A percentile compares a stretch with the other conserved stretches of the same genome.
These are phyloP conservation scores for Papiliotrema fonsecae DNA, from an alignment of 1,284 basidiomycete genomes.

Conservation along the genomic window DNA sequence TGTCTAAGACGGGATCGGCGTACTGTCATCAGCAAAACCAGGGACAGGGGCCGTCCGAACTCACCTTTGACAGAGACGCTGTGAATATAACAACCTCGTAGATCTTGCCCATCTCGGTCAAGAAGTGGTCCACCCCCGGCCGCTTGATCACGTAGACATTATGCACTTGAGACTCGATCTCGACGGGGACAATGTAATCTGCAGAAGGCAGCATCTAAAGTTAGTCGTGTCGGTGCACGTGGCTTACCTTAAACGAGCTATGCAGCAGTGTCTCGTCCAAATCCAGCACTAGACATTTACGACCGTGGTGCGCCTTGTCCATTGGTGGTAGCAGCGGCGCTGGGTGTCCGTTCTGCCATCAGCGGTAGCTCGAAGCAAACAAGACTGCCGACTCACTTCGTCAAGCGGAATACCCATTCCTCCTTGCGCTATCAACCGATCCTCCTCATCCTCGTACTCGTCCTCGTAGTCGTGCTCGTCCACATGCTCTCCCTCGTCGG, in stretches of 20 bases:
- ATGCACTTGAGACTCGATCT: slow-evolving; percentile 96
- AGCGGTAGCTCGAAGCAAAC: background rate
- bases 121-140: slow-evolving; percentile 93
- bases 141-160: slow-evolving; percentile 99
- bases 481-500: slow-evolving; percentile 50
- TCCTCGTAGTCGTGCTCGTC: slow-evolving; percentile 50
- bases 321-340: slow-evolving; percentile 77
- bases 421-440: slow-evolving; percentile 69
- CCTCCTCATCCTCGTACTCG: slow-evolving; percentile 69
- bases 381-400: slow-evolving; percentile 56
- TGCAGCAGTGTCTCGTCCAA: slow-evolving; percentile 94
- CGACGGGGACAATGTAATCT: slow-evolving; percentile 97
- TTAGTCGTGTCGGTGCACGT: slow-evolving; percentile 7
- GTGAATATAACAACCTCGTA: slow-evolving; percentile 99
- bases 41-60: no score
- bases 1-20: slow-evolving; percentile 96
- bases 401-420: slow-evolving; percentile 77
- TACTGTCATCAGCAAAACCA: slow-evolving; percentile 57
- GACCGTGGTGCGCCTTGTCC: slow-evolving; percentile 64
- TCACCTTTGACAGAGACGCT: slow-evolving; percentile 89
- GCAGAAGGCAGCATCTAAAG: slow-evolving; percentile 84
- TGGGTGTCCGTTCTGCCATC: slow-evolving; percentile 71
- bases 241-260: slow-evolving; percentile 77
- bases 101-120: slow-evolving; percentile 95
- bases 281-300: slow-evolving; percentile 91